Evolutionary conservation across 2,329 filamentous ascomycete species (phyloP).

Genomic region (Fusarium sp.): DNA sequence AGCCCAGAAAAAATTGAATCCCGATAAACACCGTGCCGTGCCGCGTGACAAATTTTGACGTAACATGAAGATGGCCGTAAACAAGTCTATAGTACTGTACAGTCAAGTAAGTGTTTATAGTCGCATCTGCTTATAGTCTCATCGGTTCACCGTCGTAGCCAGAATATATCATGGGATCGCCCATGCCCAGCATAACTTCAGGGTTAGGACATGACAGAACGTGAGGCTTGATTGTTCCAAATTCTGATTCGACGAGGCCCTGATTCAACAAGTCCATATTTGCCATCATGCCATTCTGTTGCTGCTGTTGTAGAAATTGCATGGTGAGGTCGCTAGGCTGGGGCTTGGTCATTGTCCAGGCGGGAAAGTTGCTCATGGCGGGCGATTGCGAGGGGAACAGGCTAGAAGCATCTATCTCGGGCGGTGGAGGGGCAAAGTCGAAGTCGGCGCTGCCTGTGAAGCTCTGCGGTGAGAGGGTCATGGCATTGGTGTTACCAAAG

Average conservation of each 20-base stretch:
- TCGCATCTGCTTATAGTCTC: conserved; percentile 45
- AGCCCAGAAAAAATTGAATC: conserved; percentile 1
- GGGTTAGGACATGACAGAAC: conserved; percentile 61
- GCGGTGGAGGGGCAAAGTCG: conserved; percentile 48
- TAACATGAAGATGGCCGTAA: conserved; percentile 39
- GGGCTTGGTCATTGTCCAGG: conserved; percentile 45
- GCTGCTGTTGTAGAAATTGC: conserved; percentile 55
- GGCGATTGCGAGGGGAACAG: conserved; percentile 51
- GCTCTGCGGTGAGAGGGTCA: conserved; percentile 65
- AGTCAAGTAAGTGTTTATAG: conserved; percentile 26
- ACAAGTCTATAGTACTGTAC: conserved; percentile 39
- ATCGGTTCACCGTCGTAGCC: conserved; percentile 59
- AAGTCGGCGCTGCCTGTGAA: conserved; percentile 53
- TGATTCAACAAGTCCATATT: conserved; percentile 59
- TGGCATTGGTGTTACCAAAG: conserved; percentile 54
- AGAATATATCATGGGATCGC: conserved; percentile 67
- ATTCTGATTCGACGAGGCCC: conserved; percentile 61
- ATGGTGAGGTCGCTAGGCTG: conserved; percentile 46
- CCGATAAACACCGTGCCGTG: conserved; percentile 35
- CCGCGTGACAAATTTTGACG: conserved; percentile 36
- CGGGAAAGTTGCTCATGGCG: conserved; percentile 45
- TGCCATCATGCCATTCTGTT: conserved; percentile 53
- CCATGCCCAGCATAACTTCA: conserved; percentile 66
- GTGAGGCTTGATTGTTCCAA: conserved; percentile 65
- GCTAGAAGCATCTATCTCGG: conserved; percentile 46